Evolutionary conservation across 306 rosid genomes (phyloP).

Genomic region (Rosa lucieae): DNA sequence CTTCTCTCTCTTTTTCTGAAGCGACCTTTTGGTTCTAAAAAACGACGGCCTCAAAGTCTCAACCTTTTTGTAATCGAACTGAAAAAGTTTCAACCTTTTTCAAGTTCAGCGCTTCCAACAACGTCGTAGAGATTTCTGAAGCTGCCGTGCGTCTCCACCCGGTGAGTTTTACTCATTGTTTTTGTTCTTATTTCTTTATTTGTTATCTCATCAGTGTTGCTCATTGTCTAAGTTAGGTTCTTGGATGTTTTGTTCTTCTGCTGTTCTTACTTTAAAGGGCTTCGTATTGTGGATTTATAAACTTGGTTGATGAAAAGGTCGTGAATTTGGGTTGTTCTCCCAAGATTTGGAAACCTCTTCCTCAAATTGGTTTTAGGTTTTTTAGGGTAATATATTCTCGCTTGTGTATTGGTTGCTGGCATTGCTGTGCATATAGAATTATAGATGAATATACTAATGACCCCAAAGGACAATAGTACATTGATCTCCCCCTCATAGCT

Average conservation of each 20-base stretch:
- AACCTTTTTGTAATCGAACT: background rate
- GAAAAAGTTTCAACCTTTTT: background rate
- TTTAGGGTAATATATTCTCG: background rate
- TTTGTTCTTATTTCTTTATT: background rate
- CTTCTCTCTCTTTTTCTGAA: background rate
- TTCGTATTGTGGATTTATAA: background rate
- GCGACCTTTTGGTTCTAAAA: background rate
- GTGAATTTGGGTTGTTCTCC: background rate
- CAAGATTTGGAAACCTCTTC: background rate
- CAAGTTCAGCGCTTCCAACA: background rate
- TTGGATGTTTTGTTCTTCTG: background rate
- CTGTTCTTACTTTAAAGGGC: background rate
- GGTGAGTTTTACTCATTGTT: background rate
- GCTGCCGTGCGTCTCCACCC: background rate
- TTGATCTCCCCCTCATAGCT: background rate
- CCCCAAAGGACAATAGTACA: background rate
- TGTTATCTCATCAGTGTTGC: background rate
- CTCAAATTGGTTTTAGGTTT: background rate
- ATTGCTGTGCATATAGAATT: background rate
- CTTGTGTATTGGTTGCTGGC: background rate
- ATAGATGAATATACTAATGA: no score
- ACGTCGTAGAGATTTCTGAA: background rate
- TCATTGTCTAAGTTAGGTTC: background rate
- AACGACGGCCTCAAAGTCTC: background rate
- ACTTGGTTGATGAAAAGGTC: conserved; percentile 1